These are phyloP conservation scores for Chenopodium berlandieri DNA, from an alignment of 148 eudicot species.

Conservation along the genomic window DNA sequence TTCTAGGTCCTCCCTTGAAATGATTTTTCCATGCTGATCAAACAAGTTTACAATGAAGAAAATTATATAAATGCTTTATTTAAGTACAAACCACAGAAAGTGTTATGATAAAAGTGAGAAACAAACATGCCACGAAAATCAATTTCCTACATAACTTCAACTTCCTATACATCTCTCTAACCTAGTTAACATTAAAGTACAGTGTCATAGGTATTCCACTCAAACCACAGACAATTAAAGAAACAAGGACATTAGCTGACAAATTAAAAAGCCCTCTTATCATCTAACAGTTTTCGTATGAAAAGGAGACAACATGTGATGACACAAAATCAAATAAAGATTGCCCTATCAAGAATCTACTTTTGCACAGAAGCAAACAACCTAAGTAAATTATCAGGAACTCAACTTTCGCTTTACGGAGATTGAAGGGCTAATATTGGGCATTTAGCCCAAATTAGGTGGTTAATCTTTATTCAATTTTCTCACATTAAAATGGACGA, in stretches of 20 bases:
- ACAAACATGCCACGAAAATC: not conserved
- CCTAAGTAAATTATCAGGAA: not conserved
- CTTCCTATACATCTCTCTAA: not conserved
- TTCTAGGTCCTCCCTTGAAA: constrained; percentile 83
- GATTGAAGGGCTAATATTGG: not conserved
- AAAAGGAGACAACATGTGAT: not conserved
- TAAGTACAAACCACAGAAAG: constrained; percentile 9
- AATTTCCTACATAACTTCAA: not conserved
- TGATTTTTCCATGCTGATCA: constrained; percentile 74
- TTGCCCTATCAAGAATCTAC: not conserved
- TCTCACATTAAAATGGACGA: not conserved
- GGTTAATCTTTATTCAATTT: not conserved
- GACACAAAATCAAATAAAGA: not conserved
- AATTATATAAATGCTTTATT: constrained; percentile 8
- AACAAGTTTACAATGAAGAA: constrained; percentile 13
- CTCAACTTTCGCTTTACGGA: not conserved
- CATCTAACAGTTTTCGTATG: not conserved
- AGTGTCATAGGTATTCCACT: not conserved
- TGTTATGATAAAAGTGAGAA: not conserved
- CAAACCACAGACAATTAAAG: not conserved
- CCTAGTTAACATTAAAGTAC: no score
- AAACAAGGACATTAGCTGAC: not conserved
- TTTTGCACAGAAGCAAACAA: not conserved
- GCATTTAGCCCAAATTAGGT: not conserved
- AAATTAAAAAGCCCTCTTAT: not conserved